A percentile compares a stretch with the other conserved stretches of the same genome.
phyloP scores from a whole-genome alignment of 441 rosid species.

The Brassica hybrid region DNA sequence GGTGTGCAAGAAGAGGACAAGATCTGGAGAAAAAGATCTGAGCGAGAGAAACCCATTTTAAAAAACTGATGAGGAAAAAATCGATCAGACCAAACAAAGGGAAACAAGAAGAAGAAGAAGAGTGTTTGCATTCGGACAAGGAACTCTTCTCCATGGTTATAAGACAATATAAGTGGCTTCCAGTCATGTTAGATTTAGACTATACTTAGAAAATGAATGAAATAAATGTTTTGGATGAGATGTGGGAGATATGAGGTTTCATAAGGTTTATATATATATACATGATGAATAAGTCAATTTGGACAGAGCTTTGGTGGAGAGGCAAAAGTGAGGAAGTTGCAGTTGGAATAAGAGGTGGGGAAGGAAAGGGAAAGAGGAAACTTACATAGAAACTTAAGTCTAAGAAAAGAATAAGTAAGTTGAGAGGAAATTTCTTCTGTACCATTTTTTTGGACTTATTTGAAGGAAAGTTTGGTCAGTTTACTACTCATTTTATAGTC shows the following conservation, averaged over 20 bases:
- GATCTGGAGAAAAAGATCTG: conserved; percentile 32
- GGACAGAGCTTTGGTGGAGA: conserved; percentile 20
- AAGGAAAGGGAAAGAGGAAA: conserved; percentile 23
- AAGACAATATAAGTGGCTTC: conserved; percentile 27
- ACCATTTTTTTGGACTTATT: neutral
- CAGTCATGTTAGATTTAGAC: conserved; percentile 30
- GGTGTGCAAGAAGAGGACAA: conserved; percentile 29
- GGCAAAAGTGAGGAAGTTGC: conserved; percentile 43
- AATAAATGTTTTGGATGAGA: conserved; percentile 11
- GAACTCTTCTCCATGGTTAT: conserved; percentile 40
- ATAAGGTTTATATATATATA: conserved; percentile 9
- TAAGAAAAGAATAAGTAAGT: neutral
- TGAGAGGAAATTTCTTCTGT: conserved; percentile 34
- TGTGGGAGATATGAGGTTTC: conserved; percentile 27
- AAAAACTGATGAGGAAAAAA: conserved; percentile 35
- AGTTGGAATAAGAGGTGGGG: conserved; percentile 12
- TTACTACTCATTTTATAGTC: neutral
- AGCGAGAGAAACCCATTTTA: conserved; percentile 43
- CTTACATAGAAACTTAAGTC: conserved; percentile 27
- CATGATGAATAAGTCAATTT: conserved; percentile 28
- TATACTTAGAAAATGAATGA: conserved; percentile 27
- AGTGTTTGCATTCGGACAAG: conserved; percentile 19
- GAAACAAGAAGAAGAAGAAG: conserved; percentile 8
- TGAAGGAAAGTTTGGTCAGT: no score
- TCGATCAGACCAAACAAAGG: conserved; percentile 38